Evolutionary conservation across 1,284 basidiomycete genomes (phyloP).

Genomic region (Singerocomus rubriflavus): DNA sequence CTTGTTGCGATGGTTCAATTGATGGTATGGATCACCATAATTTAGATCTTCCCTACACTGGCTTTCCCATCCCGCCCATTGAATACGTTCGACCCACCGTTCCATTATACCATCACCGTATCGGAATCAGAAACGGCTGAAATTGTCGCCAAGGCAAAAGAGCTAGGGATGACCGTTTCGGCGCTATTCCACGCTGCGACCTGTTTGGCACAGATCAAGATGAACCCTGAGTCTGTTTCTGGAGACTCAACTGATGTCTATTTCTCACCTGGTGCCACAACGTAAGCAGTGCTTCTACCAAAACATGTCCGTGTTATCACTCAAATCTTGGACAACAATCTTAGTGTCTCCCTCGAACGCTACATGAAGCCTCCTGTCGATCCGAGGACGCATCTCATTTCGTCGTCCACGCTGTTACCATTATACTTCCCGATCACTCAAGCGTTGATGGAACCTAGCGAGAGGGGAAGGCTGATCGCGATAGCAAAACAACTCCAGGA

Average conservation of each 20-base stretch:
- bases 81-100: conserved; percentile 10
- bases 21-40: background rate
- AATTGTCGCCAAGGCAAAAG: conserved; percentile 10
- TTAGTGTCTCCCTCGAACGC: conserved; percentile 20
- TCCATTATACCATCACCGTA: background rate
- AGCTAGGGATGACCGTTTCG: conserved; percentile 17
- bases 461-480: conserved; percentile 16
- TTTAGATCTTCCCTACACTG: conserved; percentile 14
- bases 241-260: conserved; percentile 14
- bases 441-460: conserved; percentile 7
- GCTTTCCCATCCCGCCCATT: conserved; percentile 13
- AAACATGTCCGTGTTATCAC: background rate
- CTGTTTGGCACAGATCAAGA: conserved; percentile 19
- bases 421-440: conserved; percentile 16
- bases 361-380: conserved; percentile 20
- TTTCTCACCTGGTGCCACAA: conserved; percentile 13
- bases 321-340: background rate
- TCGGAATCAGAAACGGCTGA: conserved; percentile 17
- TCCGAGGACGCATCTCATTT: conserved; percentile 19
- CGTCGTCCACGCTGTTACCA: conserved; percentile 12
- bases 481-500: conserved; percentile 15
- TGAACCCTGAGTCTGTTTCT: conserved; percentile 21
- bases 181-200: conserved; percentile 22
- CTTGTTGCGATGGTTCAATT: no score
- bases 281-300: conserved; percentile 10